These are phyloP conservation scores for Sugiyamaella sp. DNA, from an alignment of 1,139 yeast species.

Conservation along the genomic window DNA sequence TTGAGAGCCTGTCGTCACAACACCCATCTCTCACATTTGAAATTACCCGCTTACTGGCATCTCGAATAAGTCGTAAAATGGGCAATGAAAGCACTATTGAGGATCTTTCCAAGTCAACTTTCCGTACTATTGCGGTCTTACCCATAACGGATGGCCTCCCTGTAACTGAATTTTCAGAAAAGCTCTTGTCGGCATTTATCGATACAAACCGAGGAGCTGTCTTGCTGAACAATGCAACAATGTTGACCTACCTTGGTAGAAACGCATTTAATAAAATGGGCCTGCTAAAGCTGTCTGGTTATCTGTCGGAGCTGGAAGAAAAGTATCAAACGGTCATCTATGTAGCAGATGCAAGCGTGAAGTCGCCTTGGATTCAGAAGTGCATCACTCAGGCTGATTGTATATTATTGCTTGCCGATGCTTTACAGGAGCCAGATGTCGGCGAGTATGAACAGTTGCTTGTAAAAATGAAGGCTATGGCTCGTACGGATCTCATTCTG, in stretches of 20 bases:
- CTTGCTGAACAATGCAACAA: slow-evolving; percentile 78
- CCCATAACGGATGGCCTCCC: slow-evolving; percentile 84
- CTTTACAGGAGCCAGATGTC: slow-evolving; percentile 62
- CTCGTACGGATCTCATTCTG: slow-evolving; percentile 83
- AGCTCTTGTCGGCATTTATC: slow-evolving; percentile 67
- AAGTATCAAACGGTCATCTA: slow-evolving; percentile 83
- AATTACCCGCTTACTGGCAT: slow-evolving; percentile 85
- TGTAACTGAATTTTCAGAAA: slow-evolving; percentile 79
- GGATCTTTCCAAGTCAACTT: slow-evolving; percentile 45
- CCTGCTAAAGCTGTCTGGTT: slow-evolving; percentile 80
- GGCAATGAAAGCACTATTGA: slow-evolving; percentile 24
- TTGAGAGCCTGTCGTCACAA: slow-evolving; percentile 79
- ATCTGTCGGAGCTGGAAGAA: slow-evolving; percentile 89
- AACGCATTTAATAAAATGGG: slow-evolving; percentile 93
- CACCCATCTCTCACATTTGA: slow-evolving; percentile 91
- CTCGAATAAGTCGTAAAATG: slow-evolving; percentile 51
- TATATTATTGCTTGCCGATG: slow-evolving; percentile 53
- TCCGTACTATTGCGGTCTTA: slow-evolving; percentile 80
- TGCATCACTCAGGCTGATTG: slow-evolving; percentile 97
- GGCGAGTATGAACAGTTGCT: slow-evolving; percentile 86
- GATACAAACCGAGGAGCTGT: slow-evolving; percentile 74
- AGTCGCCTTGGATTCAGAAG: slow-evolving; percentile 88
- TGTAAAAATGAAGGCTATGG: slow-evolving; percentile 77
- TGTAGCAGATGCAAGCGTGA: slow-evolving; percentile 81
- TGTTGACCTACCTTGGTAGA: slow-evolving; percentile 79